Conservation (phyloP, 257 asterid genomes). For the Solanum chilense region DNA sequence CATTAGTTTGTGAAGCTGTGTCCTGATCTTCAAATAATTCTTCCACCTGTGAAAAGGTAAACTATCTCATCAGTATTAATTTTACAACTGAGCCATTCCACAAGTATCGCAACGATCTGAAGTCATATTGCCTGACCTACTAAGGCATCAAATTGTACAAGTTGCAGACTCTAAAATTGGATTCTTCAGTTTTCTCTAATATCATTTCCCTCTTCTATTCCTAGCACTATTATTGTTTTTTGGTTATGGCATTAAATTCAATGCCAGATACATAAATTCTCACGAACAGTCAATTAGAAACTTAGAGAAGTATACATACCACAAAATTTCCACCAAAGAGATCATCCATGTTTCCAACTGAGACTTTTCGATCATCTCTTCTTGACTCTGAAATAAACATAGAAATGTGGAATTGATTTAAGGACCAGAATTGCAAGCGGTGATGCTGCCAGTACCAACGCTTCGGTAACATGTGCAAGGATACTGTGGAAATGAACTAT, state of each 20-base stretch:
- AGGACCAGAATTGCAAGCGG: neutral
- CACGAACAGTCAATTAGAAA: neutral
- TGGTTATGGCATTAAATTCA: neutral
- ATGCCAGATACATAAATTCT: neutral
- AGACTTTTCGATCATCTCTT: constrained; percentile 13
- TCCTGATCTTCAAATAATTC: constrained; percentile 40
- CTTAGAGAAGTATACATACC: constrained; percentile 31
- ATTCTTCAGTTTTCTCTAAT: neutral
- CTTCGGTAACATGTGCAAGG: neutral
- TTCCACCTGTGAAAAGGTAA: constrained; percentile 46
- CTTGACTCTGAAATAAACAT: constrained; percentile 23
- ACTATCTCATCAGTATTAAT: neutral
- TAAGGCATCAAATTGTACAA: neutral
- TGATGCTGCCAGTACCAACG: neutral
- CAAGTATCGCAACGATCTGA: neutral
- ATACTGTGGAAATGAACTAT: neutral
- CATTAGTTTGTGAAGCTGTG: constrained; percentile 18
- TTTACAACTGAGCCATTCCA: neutral
- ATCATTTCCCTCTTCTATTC: neutral
- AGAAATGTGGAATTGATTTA: neutral
- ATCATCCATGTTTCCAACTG: constrained; percentile 38
- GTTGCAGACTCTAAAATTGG: neutral
- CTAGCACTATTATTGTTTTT: neutral
- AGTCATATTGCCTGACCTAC: neutral
- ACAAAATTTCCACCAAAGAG: constrained; percentile 28